These are phyloP conservation scores for Paramecium tetraurelia DNA, from an alignment of 73 alveolate species.

Conservation along the genomic window DNA sequence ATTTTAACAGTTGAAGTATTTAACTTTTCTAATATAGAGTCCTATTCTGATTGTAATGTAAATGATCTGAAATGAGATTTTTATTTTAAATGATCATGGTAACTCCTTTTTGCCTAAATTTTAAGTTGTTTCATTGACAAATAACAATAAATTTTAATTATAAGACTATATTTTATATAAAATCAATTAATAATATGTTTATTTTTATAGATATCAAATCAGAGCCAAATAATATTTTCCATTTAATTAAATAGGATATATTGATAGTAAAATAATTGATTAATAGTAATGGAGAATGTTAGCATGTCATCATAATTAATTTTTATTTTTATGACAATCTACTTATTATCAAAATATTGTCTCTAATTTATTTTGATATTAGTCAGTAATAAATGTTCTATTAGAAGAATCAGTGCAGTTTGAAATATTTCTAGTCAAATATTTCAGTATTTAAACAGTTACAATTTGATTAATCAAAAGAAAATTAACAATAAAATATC, in stretches of 20 bases:
- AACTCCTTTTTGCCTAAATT: not conserved
- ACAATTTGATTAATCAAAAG: no score
- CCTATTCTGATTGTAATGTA: not conserved
- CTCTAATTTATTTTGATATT: no score
- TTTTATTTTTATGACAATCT: no score
- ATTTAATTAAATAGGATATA: no score
- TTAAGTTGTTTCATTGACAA: not conserved
- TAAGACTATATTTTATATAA: not conserved
- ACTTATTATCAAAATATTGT: no score
- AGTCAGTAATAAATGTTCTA: no score
- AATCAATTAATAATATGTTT: not conserved
- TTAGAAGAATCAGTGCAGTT: no score
- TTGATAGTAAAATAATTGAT: no score
- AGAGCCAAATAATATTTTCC: not conserved
- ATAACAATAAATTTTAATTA: not conserved
- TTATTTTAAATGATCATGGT: not conserved
- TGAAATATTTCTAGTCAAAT: no score
- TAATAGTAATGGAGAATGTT: no score
- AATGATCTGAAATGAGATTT: not conserved
- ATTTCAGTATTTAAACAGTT: no score
- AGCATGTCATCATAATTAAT: no score
- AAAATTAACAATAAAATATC: not conserved
- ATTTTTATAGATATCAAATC: not conserved
- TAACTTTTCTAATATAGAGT: not conserved
- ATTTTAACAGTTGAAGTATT: slow-evolving; percentile 12